Evolutionary conservation across 2,329 filamentous ascomycete genomes (phyloP).

Genomic region (Cordyceps pruinosa): DNA sequence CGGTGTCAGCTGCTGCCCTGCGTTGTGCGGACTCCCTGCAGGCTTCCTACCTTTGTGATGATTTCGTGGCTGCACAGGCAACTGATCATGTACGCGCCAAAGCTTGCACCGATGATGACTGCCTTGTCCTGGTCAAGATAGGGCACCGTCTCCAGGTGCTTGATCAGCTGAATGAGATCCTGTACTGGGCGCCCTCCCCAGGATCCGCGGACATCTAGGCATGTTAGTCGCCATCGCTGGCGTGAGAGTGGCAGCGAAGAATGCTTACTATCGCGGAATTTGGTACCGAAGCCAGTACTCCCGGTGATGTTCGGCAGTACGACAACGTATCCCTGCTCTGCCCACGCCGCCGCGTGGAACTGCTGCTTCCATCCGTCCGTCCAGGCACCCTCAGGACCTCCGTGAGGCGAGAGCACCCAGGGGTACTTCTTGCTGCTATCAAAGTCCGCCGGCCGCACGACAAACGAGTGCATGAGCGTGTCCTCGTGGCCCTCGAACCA

Average conservation of each 20-base stretch:
- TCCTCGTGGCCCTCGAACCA: slow-evolving; percentile 33
- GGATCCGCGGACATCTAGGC: slow-evolving; percentile 40
- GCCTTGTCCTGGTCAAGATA: slow-evolving; percentile 48
- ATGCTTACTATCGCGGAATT: slow-evolving; percentile 27
- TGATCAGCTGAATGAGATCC: slow-evolving; percentile 48
- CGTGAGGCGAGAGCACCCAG: slow-evolving; percentile 31
- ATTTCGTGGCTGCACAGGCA: slow-evolving; percentile 50
- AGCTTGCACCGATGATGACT: slow-evolving; percentile 45
- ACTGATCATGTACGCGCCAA: slow-evolving; percentile 55
- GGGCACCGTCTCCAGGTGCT: slow-evolving; percentile 42
- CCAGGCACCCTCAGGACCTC: slow-evolving; percentile 40
- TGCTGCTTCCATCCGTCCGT: slow-evolving; percentile 44
- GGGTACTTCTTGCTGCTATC: slow-evolving; percentile 31
- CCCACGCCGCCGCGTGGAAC: slow-evolving; percentile 50
- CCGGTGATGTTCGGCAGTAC: slow-evolving; percentile 54
- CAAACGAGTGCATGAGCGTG: slow-evolving; percentile 31
- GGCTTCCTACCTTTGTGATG: slow-evolving; percentile 33
- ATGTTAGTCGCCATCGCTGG: too few relatives aligned
- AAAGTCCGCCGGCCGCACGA: slow-evolving; percentile 33
- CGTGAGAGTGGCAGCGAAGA: too few relatives aligned
- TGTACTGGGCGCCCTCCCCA: slow-evolving; percentile 50
- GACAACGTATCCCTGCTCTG: slow-evolving; percentile 54
- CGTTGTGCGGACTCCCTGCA: neutral
- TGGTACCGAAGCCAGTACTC: slow-evolving; percentile 47
- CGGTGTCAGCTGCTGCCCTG: neutral